Conservation (phyloP, 768 basidiomycete species). For the Auriscalpium orientale region DNA sequence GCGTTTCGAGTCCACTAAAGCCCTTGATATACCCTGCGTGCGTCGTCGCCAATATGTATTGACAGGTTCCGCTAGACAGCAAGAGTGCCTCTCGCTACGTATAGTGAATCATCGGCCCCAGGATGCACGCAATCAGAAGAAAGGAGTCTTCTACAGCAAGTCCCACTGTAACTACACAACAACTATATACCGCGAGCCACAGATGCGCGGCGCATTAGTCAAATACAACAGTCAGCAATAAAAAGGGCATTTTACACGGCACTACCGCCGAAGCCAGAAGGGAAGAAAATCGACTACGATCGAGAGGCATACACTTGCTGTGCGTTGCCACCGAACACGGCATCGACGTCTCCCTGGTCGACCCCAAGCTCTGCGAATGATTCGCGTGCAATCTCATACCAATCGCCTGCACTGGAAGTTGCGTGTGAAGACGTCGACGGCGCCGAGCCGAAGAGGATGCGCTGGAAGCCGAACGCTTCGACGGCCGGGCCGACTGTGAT, state of each 20-base stretch:
- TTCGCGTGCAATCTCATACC: slow-evolving; percentile 79
- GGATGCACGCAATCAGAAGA: no score
- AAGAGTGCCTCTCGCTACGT: no score
- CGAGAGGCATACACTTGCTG: slow-evolving; percentile 29
- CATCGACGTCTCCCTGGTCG: slow-evolving; percentile 71
- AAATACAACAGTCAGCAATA: background rate
- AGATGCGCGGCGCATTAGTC: background rate
- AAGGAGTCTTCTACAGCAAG: no score
- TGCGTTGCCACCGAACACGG: slow-evolving; percentile 57
- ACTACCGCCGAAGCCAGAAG: background rate
- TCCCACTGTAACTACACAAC: no score
- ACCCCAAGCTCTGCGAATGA: slow-evolving; percentile 72
- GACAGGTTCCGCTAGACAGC: no score
- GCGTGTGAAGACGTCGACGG: slow-evolving; percentile 45
- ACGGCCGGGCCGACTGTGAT: slow-evolving; percentile 66
- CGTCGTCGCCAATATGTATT: no score
- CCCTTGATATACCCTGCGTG: no score
- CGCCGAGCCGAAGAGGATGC: slow-evolving; percentile 79
- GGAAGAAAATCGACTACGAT: background rate
- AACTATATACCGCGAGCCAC: no score
- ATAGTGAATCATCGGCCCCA: no score
- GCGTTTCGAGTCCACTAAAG: no score
- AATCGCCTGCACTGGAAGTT: slow-evolving; percentile 49
- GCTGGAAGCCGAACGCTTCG: slow-evolving; percentile 79
- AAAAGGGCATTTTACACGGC: background rate